Conservation (phyloP, 345 rosid genomes). For the Populus davidiana region DNA sequence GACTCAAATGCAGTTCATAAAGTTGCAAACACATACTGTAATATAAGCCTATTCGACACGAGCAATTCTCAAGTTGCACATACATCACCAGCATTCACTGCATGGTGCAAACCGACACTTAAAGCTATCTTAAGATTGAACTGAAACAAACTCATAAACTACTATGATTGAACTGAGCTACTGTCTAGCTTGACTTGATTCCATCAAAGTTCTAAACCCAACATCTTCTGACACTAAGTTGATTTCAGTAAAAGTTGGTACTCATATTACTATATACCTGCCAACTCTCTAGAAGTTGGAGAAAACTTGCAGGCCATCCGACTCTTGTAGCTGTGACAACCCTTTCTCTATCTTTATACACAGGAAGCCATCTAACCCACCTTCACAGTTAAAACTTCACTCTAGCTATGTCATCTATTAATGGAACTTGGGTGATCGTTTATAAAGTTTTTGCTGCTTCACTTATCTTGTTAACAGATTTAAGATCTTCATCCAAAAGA, state of each 20-base stretch:
- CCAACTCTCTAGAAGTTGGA: background rate
- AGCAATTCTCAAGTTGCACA: background rate
- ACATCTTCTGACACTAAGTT: background rate
- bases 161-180: background rate
- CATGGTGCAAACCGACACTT: background rate
- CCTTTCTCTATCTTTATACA: background rate
- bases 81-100: background rate
- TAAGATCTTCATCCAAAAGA: background rate
- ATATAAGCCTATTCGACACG: background rate
- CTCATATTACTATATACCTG: background rate
- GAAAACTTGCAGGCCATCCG: background rate
- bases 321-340: background rate
- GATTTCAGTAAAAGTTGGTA: background rate
- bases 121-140: background rate
- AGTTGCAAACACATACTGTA: background rate
- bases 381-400: background rate
- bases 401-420: background rate
- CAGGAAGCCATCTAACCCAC: background rate
- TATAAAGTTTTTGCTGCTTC: background rate
- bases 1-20: background rate
- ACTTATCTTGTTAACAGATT: background rate
- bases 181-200: background rate
- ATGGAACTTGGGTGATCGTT: background rate
- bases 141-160: background rate
- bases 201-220: background rate